Evolutionary conservation across 192 early-diverging fungal genomes (phyloP), one percentile per base, ranked within the genome.

Genomic region (Jimgerdemannia lactiflua): DNA sequence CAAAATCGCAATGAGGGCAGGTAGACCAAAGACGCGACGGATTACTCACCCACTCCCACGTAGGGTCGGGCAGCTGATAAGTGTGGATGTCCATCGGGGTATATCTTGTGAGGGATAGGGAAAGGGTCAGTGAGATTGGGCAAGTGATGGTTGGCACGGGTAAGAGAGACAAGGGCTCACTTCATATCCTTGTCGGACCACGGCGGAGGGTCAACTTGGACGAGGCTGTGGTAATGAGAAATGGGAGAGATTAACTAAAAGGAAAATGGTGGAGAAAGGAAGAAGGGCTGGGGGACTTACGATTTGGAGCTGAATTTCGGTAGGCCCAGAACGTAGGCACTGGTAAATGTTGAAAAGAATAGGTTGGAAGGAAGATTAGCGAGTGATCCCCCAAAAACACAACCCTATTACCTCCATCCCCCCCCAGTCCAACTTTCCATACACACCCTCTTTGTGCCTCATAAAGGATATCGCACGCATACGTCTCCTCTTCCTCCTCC

Each of bases 301-400:
- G 83, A 83, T 67, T 89, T 89, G 7, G 88, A 86, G 67, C 83
- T 89, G 69, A 83, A 89, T 59, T 67, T 85, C 75, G 77, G 83
- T 65, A 72, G 75, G 14, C 81, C 85, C 43, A 82, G 71, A 70
- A 75, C 77, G 73, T 76, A 77, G 14, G 78, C 17, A 39, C 19
- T 69, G 43, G 14, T n/a, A 59, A 70, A 64, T 19, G 64, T n/a
- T n/a, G n/a, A 49, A 70, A 64, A 42, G 3, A 29, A 43, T 18
- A 65, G n/a, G 4, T 63, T 68, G 8, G 42, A 54, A 14, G 4
- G 11, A 3, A 3, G 3, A 68, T 69, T 4, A 42, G 43, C 41
- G 39, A 39, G 29, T 4, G 14, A 68, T n/a, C 68, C 49, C 39
- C n/a, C n/a, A n/a, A n/a, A n/a, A n/a, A n/a, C n/a, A n/a, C n/a